Percentiles rank a stretch among this genome's conserved stretches.
Evolutionary conservation across 352 stramenopile genomes (phyloP).

Genomic region (Phytophthora cryptogea): DNA sequence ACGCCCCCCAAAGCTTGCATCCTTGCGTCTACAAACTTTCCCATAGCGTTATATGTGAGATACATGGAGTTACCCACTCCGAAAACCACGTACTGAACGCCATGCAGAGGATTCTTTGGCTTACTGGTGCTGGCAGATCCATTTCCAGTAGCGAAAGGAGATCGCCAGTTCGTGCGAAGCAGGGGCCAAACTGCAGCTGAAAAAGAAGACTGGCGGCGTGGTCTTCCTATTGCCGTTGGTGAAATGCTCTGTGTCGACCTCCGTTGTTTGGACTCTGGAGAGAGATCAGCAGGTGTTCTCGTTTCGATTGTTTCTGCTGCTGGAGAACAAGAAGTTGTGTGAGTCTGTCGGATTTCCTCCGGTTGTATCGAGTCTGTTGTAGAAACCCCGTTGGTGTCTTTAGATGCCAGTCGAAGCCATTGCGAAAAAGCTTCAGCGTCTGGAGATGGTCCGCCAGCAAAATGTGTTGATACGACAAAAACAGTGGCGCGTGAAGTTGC

Average conservation of each 20-base stretch:
- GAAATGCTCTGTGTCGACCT: neutral
- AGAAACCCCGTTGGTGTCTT: neutral
- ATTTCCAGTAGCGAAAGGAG: neutral
- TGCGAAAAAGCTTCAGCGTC: constrained; percentile 22
- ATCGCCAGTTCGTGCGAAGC: constrained; percentile 5
- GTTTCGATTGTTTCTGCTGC: too few species aligned
- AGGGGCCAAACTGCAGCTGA: constrained; percentile 2
- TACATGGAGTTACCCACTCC: constrained; percentile 96
- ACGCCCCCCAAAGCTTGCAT: constrained; percentile 80
- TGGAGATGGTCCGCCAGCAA: constrained; percentile 89
- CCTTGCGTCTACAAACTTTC: constrained; percentile 85
- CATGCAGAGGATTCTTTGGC: constrained; percentile 33
- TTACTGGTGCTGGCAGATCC: neutral
- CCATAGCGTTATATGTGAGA: constrained; percentile 95
- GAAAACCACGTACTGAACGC: constrained; percentile 94
- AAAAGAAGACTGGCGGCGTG: constrained; percentile 1
- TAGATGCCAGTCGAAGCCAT: constrained; percentile 14
- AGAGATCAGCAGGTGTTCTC: neutral
- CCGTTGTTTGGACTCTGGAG: neutral
- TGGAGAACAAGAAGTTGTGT: neutral
- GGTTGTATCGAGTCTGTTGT: constrained; percentile 1
- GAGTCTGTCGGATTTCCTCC: neutral
- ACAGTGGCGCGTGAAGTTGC: constrained; percentile 45
- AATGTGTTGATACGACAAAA: constrained; percentile 92
- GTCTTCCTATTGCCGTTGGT: neutral